Percentiles rank a stretch among this genome's conserved stretches.
Conservation (phyloP, 176 grass and related monocot species). For the Puya raimondii region DNA sequence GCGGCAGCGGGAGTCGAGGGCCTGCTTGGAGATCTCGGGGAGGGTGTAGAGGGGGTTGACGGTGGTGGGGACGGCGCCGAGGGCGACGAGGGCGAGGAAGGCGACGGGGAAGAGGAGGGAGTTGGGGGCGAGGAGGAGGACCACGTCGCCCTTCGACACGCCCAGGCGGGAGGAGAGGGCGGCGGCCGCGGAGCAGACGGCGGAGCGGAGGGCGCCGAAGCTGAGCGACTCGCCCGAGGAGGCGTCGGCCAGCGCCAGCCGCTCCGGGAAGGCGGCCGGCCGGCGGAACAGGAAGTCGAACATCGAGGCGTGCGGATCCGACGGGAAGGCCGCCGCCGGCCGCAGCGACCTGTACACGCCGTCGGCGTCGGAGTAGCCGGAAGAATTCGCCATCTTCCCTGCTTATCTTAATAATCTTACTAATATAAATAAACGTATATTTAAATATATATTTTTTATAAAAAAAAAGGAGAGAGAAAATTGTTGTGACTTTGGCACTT, state of each 20-base stretch:
- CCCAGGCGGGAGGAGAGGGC: conserved; percentile 42
- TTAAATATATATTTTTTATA: too few relatives aligned
- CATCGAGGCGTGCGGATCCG: conserved; percentile 43
- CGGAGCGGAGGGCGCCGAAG: conserved; percentile 46
- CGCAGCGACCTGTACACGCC: conserved; percentile 62
- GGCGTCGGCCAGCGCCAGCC: conserved; percentile 59
- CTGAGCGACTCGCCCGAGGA: conserved; percentile 35
- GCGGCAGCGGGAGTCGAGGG: conserved; percentile 33
- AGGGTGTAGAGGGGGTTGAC: conserved; percentile 72
- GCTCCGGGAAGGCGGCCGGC: conserved; percentile 39
- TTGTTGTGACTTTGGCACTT: too few relatives aligned
- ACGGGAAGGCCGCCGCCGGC: conserved; percentile 24
- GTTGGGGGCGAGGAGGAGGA: conserved; percentile 71
- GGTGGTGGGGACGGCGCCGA: conserved; percentile 67
- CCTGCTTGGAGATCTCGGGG: conserved; percentile 73
- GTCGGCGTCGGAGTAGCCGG: conserved; percentile 41
- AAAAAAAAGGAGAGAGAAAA: too few relatives aligned
- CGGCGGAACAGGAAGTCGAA: conserved; percentile 43
- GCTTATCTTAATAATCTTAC: too few relatives aligned
- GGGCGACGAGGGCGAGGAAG: conserved; percentile 54
- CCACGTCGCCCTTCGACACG: conserved; percentile 41
- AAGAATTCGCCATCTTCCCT: conserved; percentile 9
- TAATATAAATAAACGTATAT: too few relatives aligned
- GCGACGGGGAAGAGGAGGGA: conserved; percentile 64
- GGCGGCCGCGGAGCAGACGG: conserved; percentile 29